These are phyloP conservation scores for Pyrus bretschneideri DNA, from an alignment of 306 rosid genomes.

Conservation along the genomic window DNA sequence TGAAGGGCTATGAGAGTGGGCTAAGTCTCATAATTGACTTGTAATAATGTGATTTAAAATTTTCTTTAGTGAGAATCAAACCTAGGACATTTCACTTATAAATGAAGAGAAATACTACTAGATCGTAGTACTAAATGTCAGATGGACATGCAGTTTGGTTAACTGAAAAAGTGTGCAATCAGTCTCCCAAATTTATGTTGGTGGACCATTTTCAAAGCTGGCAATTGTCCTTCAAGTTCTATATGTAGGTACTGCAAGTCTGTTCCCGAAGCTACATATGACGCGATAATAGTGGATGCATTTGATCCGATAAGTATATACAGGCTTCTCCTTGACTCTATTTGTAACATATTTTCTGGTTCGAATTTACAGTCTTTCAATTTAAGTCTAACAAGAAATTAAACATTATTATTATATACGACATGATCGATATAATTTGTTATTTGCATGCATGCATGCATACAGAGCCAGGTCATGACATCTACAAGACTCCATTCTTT, in stretches of 20 bases:
- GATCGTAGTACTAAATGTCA: too few species aligned
- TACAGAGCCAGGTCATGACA: conserved; percentile 50
- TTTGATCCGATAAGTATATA: conserved; percentile 53
- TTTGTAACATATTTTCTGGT: not conserved
- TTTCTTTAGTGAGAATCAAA: rapidly evolving
- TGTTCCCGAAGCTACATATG: conserved; percentile 47
- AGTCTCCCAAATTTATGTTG: not conserved
- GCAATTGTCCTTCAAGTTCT: not conserved
- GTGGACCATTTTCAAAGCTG: not conserved
- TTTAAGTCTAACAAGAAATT: too few species aligned
- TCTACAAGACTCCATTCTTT: conserved; percentile 34
- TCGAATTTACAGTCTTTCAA: not conserved
- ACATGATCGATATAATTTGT: too few species aligned
- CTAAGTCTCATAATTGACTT: too few species aligned
- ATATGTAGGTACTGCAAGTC: conserved; percentile 28
- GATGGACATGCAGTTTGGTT: too few species aligned
- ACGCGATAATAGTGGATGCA: conserved; percentile 60
- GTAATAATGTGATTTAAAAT: too few species aligned
- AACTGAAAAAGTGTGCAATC: too few species aligned
- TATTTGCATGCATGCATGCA: not conserved
- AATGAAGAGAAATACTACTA: rapidly evolving
- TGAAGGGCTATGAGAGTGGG: too few species aligned
- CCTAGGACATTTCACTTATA: rapidly evolving
- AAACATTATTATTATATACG: too few species aligned
- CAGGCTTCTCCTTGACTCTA: not conserved